Conservation (phyloP, 192 early-diverging fungal genomes). For the Phlyctochytrium arcticum region DNA sequence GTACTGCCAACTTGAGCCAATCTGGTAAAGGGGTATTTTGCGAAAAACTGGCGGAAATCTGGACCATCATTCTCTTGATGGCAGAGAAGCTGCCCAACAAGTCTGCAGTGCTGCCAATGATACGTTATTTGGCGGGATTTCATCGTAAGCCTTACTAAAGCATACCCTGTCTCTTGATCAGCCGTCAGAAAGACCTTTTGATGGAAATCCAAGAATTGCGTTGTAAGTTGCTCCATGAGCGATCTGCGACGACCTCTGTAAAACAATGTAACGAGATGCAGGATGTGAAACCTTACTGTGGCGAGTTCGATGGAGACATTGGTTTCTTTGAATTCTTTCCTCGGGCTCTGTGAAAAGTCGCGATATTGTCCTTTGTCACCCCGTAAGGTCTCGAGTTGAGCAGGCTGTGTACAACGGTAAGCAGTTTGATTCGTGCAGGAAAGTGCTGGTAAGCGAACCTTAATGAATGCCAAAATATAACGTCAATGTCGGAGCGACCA, state of each 20-base stretch:
- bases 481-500: conserved; percentile 24
- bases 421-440: too few relatives aligned
- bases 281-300: background rate
- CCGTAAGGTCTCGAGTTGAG: conserved; percentile 21
- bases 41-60: background rate
- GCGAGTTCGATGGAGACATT: background rate
- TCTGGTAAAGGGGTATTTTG: background rate
- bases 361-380: conserved; percentile 33
- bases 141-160: too few relatives aligned
- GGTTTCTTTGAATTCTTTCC: background rate
- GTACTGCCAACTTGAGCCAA: conserved; percentile 3
- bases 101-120: too few relatives aligned
- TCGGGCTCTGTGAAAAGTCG: conserved; percentile 15
- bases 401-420: conserved; percentile 11
- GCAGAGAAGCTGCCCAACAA: too few relatives aligned
- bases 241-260: too few relatives aligned
- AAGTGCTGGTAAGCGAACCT: conserved; percentile 11
- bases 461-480: conserved; percentile 39
- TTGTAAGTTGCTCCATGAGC: too few relatives aligned
- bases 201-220: too few relatives aligned
- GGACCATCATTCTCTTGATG: too few relatives aligned
- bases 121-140: too few relatives aligned
- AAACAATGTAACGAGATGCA: too few relatives aligned
- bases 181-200: too few relatives aligned
- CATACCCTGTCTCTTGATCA: too few relatives aligned